Evolutionary conservation across 2,329 filamentous ascomycete species (phyloP).

Genomic region (Didymosphaeria variabile): DNA sequence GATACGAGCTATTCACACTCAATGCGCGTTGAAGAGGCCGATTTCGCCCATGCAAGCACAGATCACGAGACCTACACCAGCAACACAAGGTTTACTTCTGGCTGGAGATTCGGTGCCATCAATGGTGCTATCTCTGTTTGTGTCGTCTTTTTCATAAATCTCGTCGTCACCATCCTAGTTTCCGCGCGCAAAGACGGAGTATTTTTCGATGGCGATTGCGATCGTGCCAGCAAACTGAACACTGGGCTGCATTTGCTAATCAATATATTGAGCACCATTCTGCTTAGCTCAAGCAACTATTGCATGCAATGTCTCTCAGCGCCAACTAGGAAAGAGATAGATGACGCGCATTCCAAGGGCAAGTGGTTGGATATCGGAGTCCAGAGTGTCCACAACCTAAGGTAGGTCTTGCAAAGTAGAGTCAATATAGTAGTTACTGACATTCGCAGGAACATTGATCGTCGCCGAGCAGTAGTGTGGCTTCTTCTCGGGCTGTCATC

Average conservation of each 20-base stretch:
- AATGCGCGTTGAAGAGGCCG: neutral
- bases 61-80: neutral
- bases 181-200: constrained; percentile 9
- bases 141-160: constrained; percentile 25
- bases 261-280: constrained; percentile 52
- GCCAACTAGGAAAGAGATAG: constrained; percentile 27
- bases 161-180: constrained; percentile 21
- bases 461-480: constrained; percentile 14
- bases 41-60: neutral
- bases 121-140: constrained; percentile 17
- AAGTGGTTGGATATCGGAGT: constrained; percentile 23
- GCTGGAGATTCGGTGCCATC: constrained; percentile 2
- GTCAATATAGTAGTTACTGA: no score
- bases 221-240: constrained; percentile 16
- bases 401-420: neutral
- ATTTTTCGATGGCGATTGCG: constrained; percentile 34
- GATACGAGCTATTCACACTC: constrained; percentile 11
- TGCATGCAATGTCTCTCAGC: constrained; percentile 31
- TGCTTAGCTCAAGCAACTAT: constrained; percentile 27
- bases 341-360: constrained; percentile 32
- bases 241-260: constrained; percentile 56
- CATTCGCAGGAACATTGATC: neutral
- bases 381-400: constrained; percentile 14
- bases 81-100: neutral
- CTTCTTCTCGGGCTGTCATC: constrained; percentile 16